A percentile compares a stretch with the other conserved stretches of the same genome.
Conservation (phyloP, 2,329 filamentous ascomycete species). For the Cercospora citrullina region DNA sequence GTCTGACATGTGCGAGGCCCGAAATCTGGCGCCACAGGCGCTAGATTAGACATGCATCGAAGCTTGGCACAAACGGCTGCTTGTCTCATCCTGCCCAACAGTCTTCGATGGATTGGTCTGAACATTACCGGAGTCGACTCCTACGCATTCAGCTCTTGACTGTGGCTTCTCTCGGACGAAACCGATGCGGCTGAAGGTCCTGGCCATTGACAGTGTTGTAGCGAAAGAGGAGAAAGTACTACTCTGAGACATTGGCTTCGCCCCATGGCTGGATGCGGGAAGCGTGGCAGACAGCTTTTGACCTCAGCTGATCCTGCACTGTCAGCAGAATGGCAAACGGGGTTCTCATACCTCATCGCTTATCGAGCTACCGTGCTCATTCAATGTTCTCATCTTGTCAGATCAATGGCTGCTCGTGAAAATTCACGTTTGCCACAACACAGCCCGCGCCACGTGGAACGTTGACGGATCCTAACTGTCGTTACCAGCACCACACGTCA, state of each 20-base stretch:
- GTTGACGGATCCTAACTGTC: neutral
- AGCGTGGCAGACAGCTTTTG: neutral
- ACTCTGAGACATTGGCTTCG: neutral
- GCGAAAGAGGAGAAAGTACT: neutral
- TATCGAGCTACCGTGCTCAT: neutral
- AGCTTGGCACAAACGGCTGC: neutral
- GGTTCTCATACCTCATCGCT: neutral
- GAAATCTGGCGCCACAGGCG: neutral
- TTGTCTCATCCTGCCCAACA: neutral
- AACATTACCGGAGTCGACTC: neutral
- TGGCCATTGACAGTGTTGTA: neutral
- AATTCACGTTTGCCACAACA: neutral
- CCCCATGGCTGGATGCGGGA: neutral
- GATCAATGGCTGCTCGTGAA: neutral
- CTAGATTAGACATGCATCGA: neutral
- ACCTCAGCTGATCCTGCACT: neutral
- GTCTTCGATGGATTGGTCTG: neutral
- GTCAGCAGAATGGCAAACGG: neutral
- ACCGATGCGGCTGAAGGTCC: neutral
- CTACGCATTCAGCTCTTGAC: neutral
- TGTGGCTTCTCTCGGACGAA: neutral
- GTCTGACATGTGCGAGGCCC: neutral
- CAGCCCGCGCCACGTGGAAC: neutral
- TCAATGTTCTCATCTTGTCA: neutral
- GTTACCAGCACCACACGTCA: neutral